Base-by-base conservation (phyloP, 495 filamentous ascomycete genomes). In the Tuber magnatum region DNA sequence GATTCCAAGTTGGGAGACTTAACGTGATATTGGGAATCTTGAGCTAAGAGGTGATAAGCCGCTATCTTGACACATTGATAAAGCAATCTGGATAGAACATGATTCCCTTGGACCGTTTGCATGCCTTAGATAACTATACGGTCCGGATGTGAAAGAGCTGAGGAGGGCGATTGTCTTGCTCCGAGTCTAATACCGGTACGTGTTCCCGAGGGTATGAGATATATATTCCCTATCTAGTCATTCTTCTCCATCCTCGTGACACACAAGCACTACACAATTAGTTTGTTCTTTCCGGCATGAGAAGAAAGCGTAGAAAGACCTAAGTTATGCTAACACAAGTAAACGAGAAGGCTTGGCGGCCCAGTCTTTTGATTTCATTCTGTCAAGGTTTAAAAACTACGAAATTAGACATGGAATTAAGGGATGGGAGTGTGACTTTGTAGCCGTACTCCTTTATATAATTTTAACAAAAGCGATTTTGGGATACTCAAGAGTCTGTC, bases 201-300 rank as follows among this genome's bases (percentile, higher is more conserved):
- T 4, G 4, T 35, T 18, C 7, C 35, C 18, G 28, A 35, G 56
- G 16, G 28, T n/a, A 20, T 65, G 28, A 65, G 12, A 65, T 14
- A 18, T 61, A 4, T 12, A 35, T 65, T 2, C 35, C 28, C 14
- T 56, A 12, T 68, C 24, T 68, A 79, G 12, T 46, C 77, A 74
- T 77, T 81, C 72, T 69, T 3, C 42, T 81, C 69, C 69, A 80
- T 75, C 35, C 71, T 40, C 18, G 74, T 8, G 68, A 74, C 72
- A 75, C 75, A 40, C 39, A 40, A 40, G 39, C 7, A 77, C 44
- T 75, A 44, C 35, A 73, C 70, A 28, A 81, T 41, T 9, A 75
- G 48, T 61, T 80, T 72, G 28, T 73, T 68, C 44, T 74, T 77
- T 41, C 77, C 71, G 18, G 79, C 72, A 40, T 80, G 72, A 0